Evolutionary conservation across 2,329 filamentous ascomycete species (phyloP), one percentile per base, ranked within the genome.

Genomic region (Orbilia quercus): DNA sequence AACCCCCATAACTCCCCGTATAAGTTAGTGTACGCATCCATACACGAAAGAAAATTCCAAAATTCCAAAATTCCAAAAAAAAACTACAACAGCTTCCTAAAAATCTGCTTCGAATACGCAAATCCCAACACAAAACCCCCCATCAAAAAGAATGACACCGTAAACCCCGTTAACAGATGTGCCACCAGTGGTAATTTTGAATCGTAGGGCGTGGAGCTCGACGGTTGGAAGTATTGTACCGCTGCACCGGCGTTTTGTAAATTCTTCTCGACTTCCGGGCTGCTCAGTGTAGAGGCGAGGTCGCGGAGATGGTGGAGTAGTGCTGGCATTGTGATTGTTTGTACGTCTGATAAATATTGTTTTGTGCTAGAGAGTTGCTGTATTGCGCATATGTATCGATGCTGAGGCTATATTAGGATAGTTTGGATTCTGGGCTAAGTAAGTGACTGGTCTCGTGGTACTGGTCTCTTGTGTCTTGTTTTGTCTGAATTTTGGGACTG

Each of bases 81-180:
- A 16, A 16, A 36, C 12, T 16, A 9, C 4, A 9, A 31, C 14
- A 16, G 28, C 42, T 62, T 51, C 38, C 38, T 58, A 7, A 60
- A 28, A 20, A 72, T 59, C 40, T 72, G 53, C 28, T 60, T 65
- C n/a, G 45, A 50, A 20, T 72, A 72, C 12, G 67, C 67, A 20
- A 72, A 50, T 4, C 59, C 45, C 18, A 72, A 25, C 11, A 65
- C 38, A 7, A 72, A 40, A 7, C 31, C 38, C 2, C 67, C 67
- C 59, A 65, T 42, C n/a, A 72, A 25, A 2, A 72, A 31, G n/a
- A 72, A 34, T 25, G 53, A 22, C 5, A 36, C 45, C 1, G 34
- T 25, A 60, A 54, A 65, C 11, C 51, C 48, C 1, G n/a, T 40
- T 18, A 72, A 23, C 12, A 65, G n/a, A 28, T 31, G 38, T n/a